Conservation (phyloP, 2,329 filamentous ascomycete genomes). For the Penicillium sp. region DNA sequence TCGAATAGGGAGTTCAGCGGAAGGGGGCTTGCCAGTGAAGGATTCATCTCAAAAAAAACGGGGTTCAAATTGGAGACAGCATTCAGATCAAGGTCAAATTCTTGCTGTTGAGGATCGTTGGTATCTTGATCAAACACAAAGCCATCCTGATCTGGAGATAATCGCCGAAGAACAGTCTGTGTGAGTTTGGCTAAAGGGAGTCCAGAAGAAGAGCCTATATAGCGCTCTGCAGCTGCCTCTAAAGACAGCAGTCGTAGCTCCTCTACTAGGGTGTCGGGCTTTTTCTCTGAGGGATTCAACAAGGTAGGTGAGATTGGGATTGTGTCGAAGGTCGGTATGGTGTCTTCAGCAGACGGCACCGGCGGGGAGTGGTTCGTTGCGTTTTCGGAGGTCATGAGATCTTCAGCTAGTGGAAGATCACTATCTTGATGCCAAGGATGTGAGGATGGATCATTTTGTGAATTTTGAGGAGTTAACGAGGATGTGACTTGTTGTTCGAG, state of each 20-base stretch:
- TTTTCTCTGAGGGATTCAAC: constrained; percentile 1
- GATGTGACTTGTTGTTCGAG: constrained; percentile 26
- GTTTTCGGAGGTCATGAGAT: background rate
- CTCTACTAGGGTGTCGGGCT: constrained; percentile 32
- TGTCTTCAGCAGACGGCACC: background rate
- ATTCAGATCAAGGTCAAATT: constrained; percentile 2
- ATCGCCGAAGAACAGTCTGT: constrained; percentile 46
- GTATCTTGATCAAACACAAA: constrained; percentile 43
- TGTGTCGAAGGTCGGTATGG: background rate
- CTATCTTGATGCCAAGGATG: constrained; percentile 6
- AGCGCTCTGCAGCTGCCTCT: constrained; percentile 50
- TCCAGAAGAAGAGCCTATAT: constrained; percentile 51
- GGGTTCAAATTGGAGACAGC: constrained; percentile 21
- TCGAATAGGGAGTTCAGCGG: constrained; percentile 8
- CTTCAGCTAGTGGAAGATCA: background rate
- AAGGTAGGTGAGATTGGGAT: background rate
- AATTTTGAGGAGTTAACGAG: constrained; percentile 7
- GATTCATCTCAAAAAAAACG: constrained; percentile 9
- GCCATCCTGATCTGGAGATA: constrained; percentile 49
- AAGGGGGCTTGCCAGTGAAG: constrained; percentile 4
- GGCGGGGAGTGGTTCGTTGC: background rate
- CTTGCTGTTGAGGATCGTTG: constrained; percentile 18
- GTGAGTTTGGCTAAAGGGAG: constrained; percentile 52
- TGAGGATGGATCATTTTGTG: constrained; percentile 7
- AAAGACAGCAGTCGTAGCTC: constrained; percentile 47